These are phyloP conservation scores for Penicillium silybi DNA, from an alignment of 495 filamentous ascomycete genomes.

Conservation along the genomic window DNA sequence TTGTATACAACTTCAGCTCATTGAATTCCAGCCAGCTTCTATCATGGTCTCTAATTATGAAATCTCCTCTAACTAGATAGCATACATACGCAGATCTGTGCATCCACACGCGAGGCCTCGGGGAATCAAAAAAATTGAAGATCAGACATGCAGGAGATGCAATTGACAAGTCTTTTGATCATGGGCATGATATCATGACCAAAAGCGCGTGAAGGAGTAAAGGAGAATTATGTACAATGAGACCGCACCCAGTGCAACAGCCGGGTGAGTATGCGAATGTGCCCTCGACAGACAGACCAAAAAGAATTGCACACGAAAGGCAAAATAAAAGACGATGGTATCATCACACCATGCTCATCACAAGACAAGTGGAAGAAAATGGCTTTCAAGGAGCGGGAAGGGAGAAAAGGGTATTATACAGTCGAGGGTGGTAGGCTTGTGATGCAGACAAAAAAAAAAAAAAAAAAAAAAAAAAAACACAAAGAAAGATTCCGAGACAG, in stretches of 20 bases:
- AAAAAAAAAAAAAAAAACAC: slow-evolving; percentile 11
- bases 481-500: slow-evolving; percentile 27
- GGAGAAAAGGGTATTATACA: slow-evolving; percentile 27
- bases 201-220: slow-evolving; percentile 6
- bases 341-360: slow-evolving; percentile 35
- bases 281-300: slow-evolving; percentile 16
- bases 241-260: slow-evolving; percentile 1
- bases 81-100: neutral
- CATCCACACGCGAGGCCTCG: neutral
- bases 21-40: neutral
- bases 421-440: slow-evolving; percentile 14
- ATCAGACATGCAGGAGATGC: slow-evolving; percentile 9
- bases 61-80: neutral
- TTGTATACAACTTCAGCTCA: neutral
- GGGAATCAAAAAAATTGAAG: neutral
- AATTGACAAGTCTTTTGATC: slow-evolving; percentile 16
- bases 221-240: slow-evolving; percentile 30
- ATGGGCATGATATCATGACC: slow-evolving; percentile 13
- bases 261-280: slow-evolving; percentile 14
- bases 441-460: slow-evolving; percentile 14
- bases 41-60: neutral
- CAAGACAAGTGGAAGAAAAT: slow-evolving; percentile 11
- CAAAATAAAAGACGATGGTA: slow-evolving; percentile 22
- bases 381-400: slow-evolving; percentile 16
- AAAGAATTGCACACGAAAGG: slow-evolving; percentile 10